Evolutionary conservation across 192 early-diverging fungal species (phyloP).

Genomic region (Backusella parvicylindrica): DNA sequence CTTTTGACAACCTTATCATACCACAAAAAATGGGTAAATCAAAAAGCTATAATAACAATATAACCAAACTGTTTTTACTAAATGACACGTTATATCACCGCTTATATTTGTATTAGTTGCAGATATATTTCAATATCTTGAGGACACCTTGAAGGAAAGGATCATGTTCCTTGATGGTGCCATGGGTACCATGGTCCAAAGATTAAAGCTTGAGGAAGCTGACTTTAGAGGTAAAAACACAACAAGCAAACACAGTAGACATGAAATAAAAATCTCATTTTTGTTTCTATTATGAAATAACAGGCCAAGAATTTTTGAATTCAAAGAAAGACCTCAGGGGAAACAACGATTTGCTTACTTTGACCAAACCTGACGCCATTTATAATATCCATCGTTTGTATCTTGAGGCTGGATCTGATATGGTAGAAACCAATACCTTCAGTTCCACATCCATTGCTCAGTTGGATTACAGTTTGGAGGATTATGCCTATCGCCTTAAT

Average conservation of each 20-base stretch:
- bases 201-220: slow-evolving; percentile 72
- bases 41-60: no score
- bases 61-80: no score
- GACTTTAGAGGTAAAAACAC: slow-evolving; percentile 70
- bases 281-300: background rate
- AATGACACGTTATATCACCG: background rate
- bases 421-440: slow-evolving; percentile 98
- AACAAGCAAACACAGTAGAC: background rate
- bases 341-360: slow-evolving; percentile 93
- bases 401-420: slow-evolving; percentile 86
- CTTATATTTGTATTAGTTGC: background rate
- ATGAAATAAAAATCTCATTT: background rate
- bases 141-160: slow-evolving; percentile 69
- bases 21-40: background rate
- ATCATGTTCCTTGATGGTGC: slow-evolving; percentile 97
- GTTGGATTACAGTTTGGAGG: slow-evolving; percentile 85
- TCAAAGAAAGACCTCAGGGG: slow-evolving; percentile 87
- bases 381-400: slow-evolving; percentile 89
- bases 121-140: slow-evolving; percentile 66
- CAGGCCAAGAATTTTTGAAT: slow-evolving; percentile 77
- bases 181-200: slow-evolving; percentile 95
- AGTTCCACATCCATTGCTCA: slow-evolving; percentile 89
- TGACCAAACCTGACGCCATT: slow-evolving; percentile 88
- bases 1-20: background rate
- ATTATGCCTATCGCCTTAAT: slow-evolving; percentile 89